phyloP scores from a whole-genome alignment of 2,329 filamentous ascomycete genomes.

The Aspergillus brasiliensis region DNA sequence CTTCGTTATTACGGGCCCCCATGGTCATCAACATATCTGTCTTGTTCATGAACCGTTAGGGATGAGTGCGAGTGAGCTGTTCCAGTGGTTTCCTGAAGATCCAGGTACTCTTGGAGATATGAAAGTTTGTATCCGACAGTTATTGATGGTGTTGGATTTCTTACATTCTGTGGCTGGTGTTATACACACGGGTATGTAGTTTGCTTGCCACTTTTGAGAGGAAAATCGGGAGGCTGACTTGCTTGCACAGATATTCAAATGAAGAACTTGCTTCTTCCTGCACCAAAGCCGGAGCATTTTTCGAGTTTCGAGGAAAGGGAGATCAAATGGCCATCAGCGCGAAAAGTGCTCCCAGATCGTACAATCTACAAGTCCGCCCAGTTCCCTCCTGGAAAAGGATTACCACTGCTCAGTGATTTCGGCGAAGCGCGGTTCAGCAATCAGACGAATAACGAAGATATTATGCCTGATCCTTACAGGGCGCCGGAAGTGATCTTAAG shows the following conservation, averaged over 20 bases:
- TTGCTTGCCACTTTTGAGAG: neutral
- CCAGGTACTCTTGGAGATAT: neutral
- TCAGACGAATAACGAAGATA: slow-evolving; percentile 22
- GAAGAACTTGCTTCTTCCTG: neutral
- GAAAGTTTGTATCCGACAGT: neutral
- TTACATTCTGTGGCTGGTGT: neutral
- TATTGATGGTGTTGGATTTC: neutral
- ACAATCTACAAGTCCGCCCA: slow-evolving; percentile 2
- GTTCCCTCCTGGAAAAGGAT: slow-evolving; percentile 2
- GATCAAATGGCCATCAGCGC: neutral
- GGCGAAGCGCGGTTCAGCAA: neutral
- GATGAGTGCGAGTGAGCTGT: neutral
- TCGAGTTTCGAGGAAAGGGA: neutral
- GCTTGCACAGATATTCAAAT: neutral
- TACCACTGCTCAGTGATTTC: slow-evolving; percentile 7
- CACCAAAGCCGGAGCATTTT: neutral
- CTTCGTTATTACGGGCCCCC: neutral
- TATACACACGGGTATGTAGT: slow-evolving; percentile 1
- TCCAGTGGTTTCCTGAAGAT: neutral
- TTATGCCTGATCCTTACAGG: slow-evolving; percentile 19
- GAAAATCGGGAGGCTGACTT: neutral
- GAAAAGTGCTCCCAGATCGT: slow-evolving; percentile 10
- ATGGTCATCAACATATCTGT: slow-evolving; percentile 3
- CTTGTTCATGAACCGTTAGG: neutral
- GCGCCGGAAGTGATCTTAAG: slow-evolving; percentile 44